Evolutionary conservation across 1,139 yeast genomes (phyloP).

Genomic region (Hemisphaericaspora lyxosophila): DNA sequence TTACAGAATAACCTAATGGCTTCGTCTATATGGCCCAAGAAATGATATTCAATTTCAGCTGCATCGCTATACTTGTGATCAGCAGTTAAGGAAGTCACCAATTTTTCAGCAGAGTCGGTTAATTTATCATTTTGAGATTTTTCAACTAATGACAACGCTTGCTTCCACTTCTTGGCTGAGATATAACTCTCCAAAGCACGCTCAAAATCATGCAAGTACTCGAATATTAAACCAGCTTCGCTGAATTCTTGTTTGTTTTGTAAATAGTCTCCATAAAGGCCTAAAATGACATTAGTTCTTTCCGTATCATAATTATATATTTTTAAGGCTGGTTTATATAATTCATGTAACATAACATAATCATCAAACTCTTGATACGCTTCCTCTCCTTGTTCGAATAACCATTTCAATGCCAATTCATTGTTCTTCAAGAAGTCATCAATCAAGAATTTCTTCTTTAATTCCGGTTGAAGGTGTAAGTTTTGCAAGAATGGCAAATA

Average conservation of each 20-base stretch:
- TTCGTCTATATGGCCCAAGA: conserved; percentile 58
- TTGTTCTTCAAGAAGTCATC: conserved; percentile 74
- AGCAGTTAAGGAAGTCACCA: conserved; percentile 61
- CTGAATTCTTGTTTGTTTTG: conserved; percentile 52
- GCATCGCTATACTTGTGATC: conserved; percentile 79
- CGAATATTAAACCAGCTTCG: conserved; percentile 80
- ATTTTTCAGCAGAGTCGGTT: conserved; percentile 50
- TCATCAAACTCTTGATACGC: conserved; percentile 62
- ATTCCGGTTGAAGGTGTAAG: conserved; percentile 63
- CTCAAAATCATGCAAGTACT: conserved; percentile 55
- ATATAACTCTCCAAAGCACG: conserved; percentile 72
- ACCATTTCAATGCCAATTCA: conserved; percentile 66
- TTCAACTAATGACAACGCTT: conserved; percentile 66
- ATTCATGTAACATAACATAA: conserved; percentile 70
- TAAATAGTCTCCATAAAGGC: conserved; percentile 62
- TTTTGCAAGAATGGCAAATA: conserved; percentile 88
- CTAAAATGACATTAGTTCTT: conserved; percentile 56
- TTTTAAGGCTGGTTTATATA: conserved; percentile 68
- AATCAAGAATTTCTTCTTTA: conserved; percentile 71
- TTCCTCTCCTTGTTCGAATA: conserved; percentile 51
- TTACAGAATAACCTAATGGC: conserved; percentile 72
- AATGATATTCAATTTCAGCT: conserved; percentile 71
- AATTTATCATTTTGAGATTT: conserved; percentile 35
- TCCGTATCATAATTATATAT: conserved; percentile 59
- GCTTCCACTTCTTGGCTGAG: conserved; percentile 77